Base-by-base conservation (phyloP, 495 filamentous ascomycete species). In the Lasiosphaeriaceae sp. region DNA sequence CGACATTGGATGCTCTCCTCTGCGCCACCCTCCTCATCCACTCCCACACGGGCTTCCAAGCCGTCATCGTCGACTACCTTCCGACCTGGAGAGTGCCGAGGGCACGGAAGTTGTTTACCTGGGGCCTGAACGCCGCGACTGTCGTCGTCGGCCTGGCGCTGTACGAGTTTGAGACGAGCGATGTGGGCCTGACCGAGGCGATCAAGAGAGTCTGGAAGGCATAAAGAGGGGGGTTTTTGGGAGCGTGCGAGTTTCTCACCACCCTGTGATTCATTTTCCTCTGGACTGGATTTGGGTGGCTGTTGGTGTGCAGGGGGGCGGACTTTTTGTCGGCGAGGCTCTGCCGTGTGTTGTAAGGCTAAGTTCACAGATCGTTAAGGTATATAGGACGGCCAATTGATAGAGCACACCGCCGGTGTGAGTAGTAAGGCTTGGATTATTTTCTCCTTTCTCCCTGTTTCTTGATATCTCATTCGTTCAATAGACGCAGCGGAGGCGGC, bases 121-220 rank as follows among this genome's bases (percentile, higher is more conserved):
- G 91, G 92, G 77, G 79, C 29, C 84, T 97, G 48, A 90, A 89
- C 65, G 80, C 78, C 52, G 85, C 83, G 61, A 96, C 95, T 35
- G 74, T 90, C 50, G 75, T 88, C 50, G 93, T 94, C 39, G 90
- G 87, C 23, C 77, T 96, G 61, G 93, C 92, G 48, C 80, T 97
- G 55, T 98, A 97, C 75, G 92, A 96, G 78, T 97, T 97, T 70
- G 92, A 98, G 85, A 98, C 94, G n/a, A 97, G 96, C 69, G 94
- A 98, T 65, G 91, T 98, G 39, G 94, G 94, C 52, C 66, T 98
- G 55, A 96, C 90, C 16, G 92, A 96, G 80, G 86, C 87, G 26
- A 77, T 95, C 58, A 90, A 87, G 81, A 82, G 88, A 60, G 78
- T 96, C 62, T 96, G 92, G 92, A 86, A 78, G 59, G 92, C 92